Percentiles rank a stretch among this genome's conserved stretches.
Conservation (phyloP, 2,329 filamentous ascomycete genomes). For the Cytospora paraplurivora region DNA sequence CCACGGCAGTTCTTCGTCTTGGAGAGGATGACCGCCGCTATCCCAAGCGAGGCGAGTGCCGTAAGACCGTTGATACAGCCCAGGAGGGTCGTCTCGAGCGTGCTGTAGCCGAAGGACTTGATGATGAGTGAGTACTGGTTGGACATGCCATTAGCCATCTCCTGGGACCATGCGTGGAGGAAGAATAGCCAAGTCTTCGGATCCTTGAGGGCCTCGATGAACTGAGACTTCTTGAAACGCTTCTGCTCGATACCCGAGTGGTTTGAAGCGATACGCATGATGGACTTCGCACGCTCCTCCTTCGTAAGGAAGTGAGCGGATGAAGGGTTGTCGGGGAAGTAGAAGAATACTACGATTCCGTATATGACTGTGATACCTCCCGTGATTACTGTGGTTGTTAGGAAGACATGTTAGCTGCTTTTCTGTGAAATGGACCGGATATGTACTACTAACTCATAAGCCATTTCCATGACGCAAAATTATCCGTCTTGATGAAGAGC, state of each 20-base stretch:
- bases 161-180: slow-evolving; percentile 33
- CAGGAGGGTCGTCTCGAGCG: slow-evolving; percentile 39
- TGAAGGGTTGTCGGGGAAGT: slow-evolving; percentile 25
- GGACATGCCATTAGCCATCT: slow-evolving; percentile 43
- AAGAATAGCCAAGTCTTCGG: slow-evolving; percentile 27
- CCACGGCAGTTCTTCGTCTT: slow-evolving; percentile 22
- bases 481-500: slow-evolving; percentile 39
- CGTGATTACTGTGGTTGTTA: slow-evolving; percentile 28
- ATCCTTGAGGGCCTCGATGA: slow-evolving; percentile 31
- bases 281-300: slow-evolving; percentile 39
- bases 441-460: slow-evolving; percentile 38
- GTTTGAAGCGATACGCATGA: slow-evolving; percentile 40
- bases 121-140: slow-evolving; percentile 48
- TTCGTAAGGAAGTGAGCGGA: slow-evolving; percentile 37
- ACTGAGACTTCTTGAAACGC: slow-evolving; percentile 37
- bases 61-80: slow-evolving; percentile 28
- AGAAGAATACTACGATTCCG: slow-evolving; percentile 27
- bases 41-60: slow-evolving; percentile 17
- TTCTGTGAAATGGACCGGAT: not conserved
- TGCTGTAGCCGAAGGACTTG: slow-evolving; percentile 47
- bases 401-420: not conserved
- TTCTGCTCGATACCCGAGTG: slow-evolving; percentile 43
- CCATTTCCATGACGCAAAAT: slow-evolving; percentile 44
- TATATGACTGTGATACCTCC: slow-evolving; percentile 30
- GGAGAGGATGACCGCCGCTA: slow-evolving; percentile 23